These are phyloP conservation scores for Leccinellum albellum DNA, from an alignment of 768 basidiomycete genomes.

Conservation along the genomic window DNA sequence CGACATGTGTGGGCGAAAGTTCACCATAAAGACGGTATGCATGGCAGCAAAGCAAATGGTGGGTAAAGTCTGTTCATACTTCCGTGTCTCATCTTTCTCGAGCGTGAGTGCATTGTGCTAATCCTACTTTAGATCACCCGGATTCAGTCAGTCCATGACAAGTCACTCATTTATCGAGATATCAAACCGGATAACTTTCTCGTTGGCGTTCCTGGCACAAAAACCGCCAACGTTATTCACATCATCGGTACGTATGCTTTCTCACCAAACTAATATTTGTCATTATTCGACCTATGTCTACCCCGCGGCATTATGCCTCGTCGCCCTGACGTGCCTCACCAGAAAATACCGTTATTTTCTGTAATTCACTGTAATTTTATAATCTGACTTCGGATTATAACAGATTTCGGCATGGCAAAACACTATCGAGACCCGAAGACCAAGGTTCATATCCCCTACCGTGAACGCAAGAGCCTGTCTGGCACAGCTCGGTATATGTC, in stretches of 20 bases:
- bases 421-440: slow-evolving; percentile 98
- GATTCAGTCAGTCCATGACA: slow-evolving; percentile 96
- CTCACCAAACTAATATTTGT: slow-evolving; percentile 6
- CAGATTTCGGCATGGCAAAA: slow-evolving; percentile 99
- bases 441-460: slow-evolving; percentile 97
- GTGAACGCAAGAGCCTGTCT: slow-evolving; percentile 93
- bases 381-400: slow-evolving; percentile 15
- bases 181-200: slow-evolving; percentile 99
- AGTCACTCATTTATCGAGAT: slow-evolving; percentile 96
- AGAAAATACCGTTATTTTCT: neutral
- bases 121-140: slow-evolving; percentile 72
- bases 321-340: neutral
- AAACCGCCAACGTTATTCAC: slow-evolving; percentile 83
- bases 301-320: slow-evolving; percentile 1
- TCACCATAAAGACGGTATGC: slow-evolving; percentile 95
- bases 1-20: slow-evolving; percentile 98
- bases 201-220: slow-evolving; percentile 89
- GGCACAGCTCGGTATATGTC: slow-evolving; percentile 99
- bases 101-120: slow-evolving; percentile 1
- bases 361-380: neutral
- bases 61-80: slow-evolving; percentile 23
- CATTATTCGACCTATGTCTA: slow-evolving; percentile 1
- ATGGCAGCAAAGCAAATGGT: slow-evolving; percentile 99
- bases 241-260: slow-evolving; percentile 65
- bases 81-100: slow-evolving; percentile 3